Evolutionary conservation across 1,139 yeast genomes (phyloP), one percentile per base, ranked within the genome.

Genomic region (Arxiozyma telluris): DNA sequence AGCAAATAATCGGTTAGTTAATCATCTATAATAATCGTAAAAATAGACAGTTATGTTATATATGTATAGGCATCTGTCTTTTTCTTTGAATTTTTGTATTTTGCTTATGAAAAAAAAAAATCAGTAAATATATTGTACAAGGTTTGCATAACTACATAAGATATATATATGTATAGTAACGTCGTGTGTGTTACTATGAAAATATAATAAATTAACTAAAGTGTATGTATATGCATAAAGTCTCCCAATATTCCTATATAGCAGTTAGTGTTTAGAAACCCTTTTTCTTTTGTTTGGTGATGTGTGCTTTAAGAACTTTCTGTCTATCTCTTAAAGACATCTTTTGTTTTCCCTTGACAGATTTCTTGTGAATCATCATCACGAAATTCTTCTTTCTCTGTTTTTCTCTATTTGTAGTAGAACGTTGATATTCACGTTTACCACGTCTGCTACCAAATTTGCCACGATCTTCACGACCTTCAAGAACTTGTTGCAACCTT

Each of bases 381-480:
- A 94, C 93, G 69, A 90, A 93, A 74, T 93, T 94, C 96, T 93
- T 93, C 90, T 89, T 89, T 71, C 98, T 81, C 22, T 91, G 95
- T 81, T 93, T 93, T 72, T 94, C 97, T 72, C 82, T 83, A 72
- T 93, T 93, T 18, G 99, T 94, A 21, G 98, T 91, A 47, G 96
- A 87, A 50, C 62, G 65, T 67, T 85, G 96, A 41, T 84, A 79
- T 48, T 84, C 93, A 71, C 90, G 81, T 72, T 82, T 83, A 64
- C 96, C 96, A 74, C 82, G 86, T 68, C 84, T 82, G 20, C 96
- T 86, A 39, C 97, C 96, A 65, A 83, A 91, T 70, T 84, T 84
- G 55, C 87, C 96, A 68, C 97, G 81, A 57, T 84, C 98, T 66
- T 90, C 96, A 69, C 90, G 84, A 55, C 98, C 98, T 72, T 90